Evolutionary conservation across 805 yeast species (phyloP), one percentile per base, ranked within the genome.

Genomic region (Saturnispora hagleri): DNA sequence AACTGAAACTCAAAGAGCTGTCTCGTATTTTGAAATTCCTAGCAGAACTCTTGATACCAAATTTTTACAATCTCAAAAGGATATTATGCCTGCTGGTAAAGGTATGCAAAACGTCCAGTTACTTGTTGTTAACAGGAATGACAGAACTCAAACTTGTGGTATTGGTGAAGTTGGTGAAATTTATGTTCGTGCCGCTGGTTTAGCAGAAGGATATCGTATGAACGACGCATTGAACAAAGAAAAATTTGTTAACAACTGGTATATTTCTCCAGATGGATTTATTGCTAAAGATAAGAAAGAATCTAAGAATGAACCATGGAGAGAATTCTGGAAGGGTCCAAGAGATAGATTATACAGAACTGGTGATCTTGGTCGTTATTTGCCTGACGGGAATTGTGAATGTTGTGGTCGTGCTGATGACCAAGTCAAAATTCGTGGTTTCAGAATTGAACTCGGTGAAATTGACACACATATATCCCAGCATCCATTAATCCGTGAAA

Each of bases 381-480:
- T 90, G 53, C 97, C 98, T 6, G 97, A 90, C 64, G 99, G 99
- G 52, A 88, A 93, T 71, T 89, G 93, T 60, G 99, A 93, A 73
- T 91, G 97, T 68, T 86, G 95, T 66, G 99, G 99, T 54, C 81
- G 99, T 67, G 99, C 99, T 27, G 99, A 93, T 71, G 98, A 91
- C 66, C 99, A 93, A 69, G 97, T 93, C 55, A 93, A 93, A 69
- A 93, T 93, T 59, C 82, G 99, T 72, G 99, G 99, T 2, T 95
- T 93, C 80, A 81, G 99, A 71, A 95, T 93, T 57, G 99, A 93
- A 71, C 75, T 93, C 51, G 99, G 99, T 54, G 99, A 93, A 70
- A 95, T 93, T 64, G 98, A 93, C 68, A 93, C 99, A 15, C 96
- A 93, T 65, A 79, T 93, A 55, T 89, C 97, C 13, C 96, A 89